These are phyloP conservation scores for Metschnikowia colocasiae DNA, from an alignment of 805 yeast genomes.

Conservation along the genomic window DNA sequence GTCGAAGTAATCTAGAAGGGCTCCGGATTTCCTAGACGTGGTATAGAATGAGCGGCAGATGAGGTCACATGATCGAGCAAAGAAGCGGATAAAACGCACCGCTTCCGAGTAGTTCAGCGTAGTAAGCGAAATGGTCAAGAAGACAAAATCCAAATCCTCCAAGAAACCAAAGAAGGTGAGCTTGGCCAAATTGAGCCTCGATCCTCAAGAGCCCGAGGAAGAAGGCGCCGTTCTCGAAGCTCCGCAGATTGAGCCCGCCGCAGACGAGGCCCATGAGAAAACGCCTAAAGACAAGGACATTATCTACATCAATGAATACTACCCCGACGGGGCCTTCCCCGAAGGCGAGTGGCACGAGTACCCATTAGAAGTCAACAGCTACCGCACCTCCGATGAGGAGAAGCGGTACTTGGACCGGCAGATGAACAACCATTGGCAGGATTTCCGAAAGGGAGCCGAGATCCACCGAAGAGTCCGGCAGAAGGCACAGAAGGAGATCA, in stretches of 20 bases:
- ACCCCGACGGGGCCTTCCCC: constrained; percentile 72
- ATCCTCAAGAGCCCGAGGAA: background rate
- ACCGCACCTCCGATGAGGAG: constrained; percentile 84
- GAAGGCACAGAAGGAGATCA: constrained; percentile 65
- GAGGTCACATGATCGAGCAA: constrained; percentile 8
- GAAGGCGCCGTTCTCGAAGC: background rate
- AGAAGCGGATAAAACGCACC: background rate
- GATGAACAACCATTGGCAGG: constrained; percentile 67
- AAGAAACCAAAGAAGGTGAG: constrained; percentile 8
- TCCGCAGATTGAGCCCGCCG: background rate
- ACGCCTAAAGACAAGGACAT: constrained; percentile 48
- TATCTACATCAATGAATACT: constrained; percentile 62
- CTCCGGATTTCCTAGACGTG: too few species aligned
- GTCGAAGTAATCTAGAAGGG: too few species aligned
- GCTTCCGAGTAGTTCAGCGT: background rate
- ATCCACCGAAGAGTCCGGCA: constrained; percentile 88
- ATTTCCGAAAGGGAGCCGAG: constrained; percentile 93
- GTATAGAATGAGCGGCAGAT: too few species aligned
- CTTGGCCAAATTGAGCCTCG: constrained; percentile 10
- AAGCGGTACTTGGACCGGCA: constrained; percentile 71
- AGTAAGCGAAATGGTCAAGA: background rate
- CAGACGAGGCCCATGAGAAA: constrained; percentile 26
- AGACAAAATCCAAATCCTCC: constrained; percentile 1
- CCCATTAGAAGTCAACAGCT: constrained; percentile 57
- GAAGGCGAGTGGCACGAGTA: constrained; percentile 87